These are phyloP conservation scores for Nematocida ausubeli DNA, from an alignment of 371 early-diverging fungal genomes.

Conservation along the genomic window DNA sequence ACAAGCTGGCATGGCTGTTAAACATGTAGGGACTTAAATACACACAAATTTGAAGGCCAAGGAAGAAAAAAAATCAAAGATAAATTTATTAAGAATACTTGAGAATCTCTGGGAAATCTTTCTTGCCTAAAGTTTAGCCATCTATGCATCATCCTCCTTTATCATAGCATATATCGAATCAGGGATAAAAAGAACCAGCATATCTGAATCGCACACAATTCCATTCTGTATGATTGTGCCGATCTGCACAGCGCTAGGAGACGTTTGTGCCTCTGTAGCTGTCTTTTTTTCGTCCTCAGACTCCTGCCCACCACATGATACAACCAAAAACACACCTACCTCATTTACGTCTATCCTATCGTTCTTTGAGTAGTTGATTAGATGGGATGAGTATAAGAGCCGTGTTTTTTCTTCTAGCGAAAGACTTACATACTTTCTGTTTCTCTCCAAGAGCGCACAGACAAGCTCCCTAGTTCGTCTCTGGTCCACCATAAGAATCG, in stretches of 20 bases:
- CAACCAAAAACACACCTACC: conserved; percentile 35
- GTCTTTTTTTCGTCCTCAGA: not conserved
- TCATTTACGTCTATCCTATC: conserved; percentile 26
- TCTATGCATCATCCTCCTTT: not conserved
- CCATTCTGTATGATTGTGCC: not conserved
- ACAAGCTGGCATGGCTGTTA: too few species aligned
- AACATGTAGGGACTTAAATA: too few species aligned
- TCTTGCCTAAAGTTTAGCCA: too few species aligned
- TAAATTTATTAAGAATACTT: too few species aligned
- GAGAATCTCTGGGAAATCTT: too few species aligned
- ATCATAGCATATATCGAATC: conserved; percentile 7
- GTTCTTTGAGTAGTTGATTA: conserved; percentile 33
- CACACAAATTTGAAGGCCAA: too few species aligned
- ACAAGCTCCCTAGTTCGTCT: conserved; percentile 50
- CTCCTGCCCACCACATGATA: not conserved
- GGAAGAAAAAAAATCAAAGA: too few species aligned
- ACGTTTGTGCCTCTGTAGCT: too few species aligned
- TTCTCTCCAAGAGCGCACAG: conserved; percentile 33
- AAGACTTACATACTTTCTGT: conserved; percentile 30
- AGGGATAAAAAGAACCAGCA: conserved; percentile 3
- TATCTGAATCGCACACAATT: not conserved
- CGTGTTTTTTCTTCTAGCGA: conserved; percentile 37
- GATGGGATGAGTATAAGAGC: conserved; percentile 21
- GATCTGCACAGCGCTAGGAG: not conserved
- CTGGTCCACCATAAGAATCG: conserved; percentile 59